These are phyloP conservation scores for Nitzschia sp. DNA, from an alignment of 108 stramenopile species.

Conservation along the genomic window DNA sequence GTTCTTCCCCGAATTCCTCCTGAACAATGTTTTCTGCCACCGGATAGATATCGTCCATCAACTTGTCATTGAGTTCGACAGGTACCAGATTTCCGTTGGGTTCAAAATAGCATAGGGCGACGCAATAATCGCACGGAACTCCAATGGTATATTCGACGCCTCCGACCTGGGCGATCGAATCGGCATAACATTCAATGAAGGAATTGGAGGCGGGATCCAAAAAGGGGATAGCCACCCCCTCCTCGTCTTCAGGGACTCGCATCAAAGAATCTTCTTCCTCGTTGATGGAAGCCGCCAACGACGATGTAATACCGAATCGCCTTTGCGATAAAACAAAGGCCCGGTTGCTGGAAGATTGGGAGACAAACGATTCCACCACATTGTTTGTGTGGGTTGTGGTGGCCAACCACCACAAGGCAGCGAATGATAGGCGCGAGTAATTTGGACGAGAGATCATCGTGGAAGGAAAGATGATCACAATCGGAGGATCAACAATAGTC, in stretches of 20 bases:
- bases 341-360: too few species aligned
- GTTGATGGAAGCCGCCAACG: not conserved
- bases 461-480: too few species aligned
- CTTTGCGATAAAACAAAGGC: too few species aligned
- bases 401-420: too few species aligned
- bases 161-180: conserved; percentile 58
- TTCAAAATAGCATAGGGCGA: conserved; percentile 83
- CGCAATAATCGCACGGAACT: conserved; percentile 80
- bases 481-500: too few species aligned
- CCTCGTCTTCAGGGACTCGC: conserved; percentile 41
- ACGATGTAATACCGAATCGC: too few species aligned
- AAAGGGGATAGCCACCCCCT: conserved; percentile 80
- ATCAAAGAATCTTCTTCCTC: conserved; percentile 1
- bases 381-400: too few species aligned
- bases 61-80: conserved; percentile 68
- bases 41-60: conserved; percentile 86
- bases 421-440: too few species aligned
- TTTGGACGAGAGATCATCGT: too few species aligned
- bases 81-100: conserved; percentile 65
- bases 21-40: conserved; percentile 79
- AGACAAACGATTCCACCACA: too few species aligned
- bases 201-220: conserved; percentile 56
- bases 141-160: conserved; percentile 86
- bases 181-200: conserved; percentile 88
- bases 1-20: conserved; percentile 90